phyloP scores from a whole-genome alignment of 495 filamentous ascomycete species.

The Mycothermus thermophilus region DNA sequence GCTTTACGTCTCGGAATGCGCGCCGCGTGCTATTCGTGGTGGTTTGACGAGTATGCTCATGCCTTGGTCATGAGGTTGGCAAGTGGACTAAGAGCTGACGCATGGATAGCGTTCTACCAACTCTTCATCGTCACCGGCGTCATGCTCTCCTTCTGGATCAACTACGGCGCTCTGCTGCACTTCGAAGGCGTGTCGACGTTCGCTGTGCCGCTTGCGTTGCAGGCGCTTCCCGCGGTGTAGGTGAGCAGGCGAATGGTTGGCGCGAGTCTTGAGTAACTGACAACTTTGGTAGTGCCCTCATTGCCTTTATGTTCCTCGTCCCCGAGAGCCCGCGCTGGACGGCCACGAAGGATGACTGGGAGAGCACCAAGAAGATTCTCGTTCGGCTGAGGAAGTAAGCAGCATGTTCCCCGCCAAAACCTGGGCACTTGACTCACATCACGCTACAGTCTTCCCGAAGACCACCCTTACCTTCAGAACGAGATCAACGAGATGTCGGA shows the following conservation, averaged over 20 bases:
- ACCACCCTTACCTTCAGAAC: slow-evolving; percentile 48
- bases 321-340: slow-evolving; percentile 39
- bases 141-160: slow-evolving; percentile 55
- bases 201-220: slow-evolving; percentile 43
- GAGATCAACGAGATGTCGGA: slow-evolving; percentile 49
- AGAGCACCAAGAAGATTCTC: slow-evolving; percentile 29
- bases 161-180: slow-evolving; percentile 38
- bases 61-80: too few species aligned
- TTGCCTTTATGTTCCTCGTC: slow-evolving; percentile 6
- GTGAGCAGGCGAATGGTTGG: too few species aligned
- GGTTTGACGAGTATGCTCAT: slow-evolving; percentile 46
- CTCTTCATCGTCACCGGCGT: slow-evolving; percentile 50
- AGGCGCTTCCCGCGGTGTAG: slow-evolving; percentile 44
- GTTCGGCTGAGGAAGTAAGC: slow-evolving; percentile 31
- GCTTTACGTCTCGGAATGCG: slow-evolving; percentile 48
- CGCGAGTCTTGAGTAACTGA: too few species aligned
- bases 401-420: not conserved
- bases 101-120: slow-evolving; percentile 46
- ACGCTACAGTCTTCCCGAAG: slow-evolving; percentile 24
- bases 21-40: slow-evolving; percentile 57
- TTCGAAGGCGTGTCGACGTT: slow-evolving; percentile 28
- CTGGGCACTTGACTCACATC: not conserved
- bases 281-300: slow-evolving; percentile 1
- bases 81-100: too few species aligned
- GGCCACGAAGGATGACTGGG: slow-evolving; percentile 46